Conservation (phyloP, 2,329 filamentous ascomycete species). For the Monosporascus sp. region DNA sequence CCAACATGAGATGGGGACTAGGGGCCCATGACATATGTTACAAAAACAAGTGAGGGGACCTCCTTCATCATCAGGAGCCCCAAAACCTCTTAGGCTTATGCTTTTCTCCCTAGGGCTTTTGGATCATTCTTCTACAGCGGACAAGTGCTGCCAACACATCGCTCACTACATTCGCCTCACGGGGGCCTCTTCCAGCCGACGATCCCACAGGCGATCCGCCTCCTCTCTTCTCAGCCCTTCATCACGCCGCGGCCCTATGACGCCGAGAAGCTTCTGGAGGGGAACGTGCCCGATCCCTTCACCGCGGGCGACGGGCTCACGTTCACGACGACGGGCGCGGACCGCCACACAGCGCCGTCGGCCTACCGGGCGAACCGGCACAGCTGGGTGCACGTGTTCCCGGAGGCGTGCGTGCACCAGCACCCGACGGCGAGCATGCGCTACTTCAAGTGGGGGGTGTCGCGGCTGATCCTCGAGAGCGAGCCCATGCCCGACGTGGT, state of each 20-base stretch:
- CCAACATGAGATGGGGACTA: slow-evolving; percentile 80
- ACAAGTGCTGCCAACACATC: slow-evolving; percentile 86
- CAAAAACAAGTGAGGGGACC: slow-evolving; percentile 61
- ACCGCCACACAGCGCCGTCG: slow-evolving; percentile 66
- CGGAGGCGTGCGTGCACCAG: slow-evolving; percentile 92
- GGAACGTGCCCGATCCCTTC: slow-evolving; percentile 46
- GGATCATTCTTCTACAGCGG: slow-evolving; percentile 82
- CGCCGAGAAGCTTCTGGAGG: not conserved
- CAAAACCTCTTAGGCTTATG: not conserved
- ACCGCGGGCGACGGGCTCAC: slow-evolving; percentile 35
- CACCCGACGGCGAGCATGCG: slow-evolving; percentile 72
- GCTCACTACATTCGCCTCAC: slow-evolving; percentile 66
- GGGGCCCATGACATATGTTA: slow-evolving; percentile 96
- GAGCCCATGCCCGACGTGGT: slow-evolving; percentile 84
- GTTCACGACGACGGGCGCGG: slow-evolving; percentile 62
- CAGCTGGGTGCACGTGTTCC: slow-evolving; percentile 92
- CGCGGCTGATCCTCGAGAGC: slow-evolving; percentile 82
- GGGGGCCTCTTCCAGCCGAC: slow-evolving; percentile 90
- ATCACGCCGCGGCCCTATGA: slow-evolving; percentile 12
- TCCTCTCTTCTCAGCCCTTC: slow-evolving; percentile 62
- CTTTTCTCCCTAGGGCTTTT: slow-evolving; percentile 46
- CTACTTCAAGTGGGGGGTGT: slow-evolving; percentile 98
- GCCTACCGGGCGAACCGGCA: slow-evolving; percentile 63
- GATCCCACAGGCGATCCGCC: slow-evolving; percentile 75
- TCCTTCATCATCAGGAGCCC: not conserved